phyloP scores from a whole-genome alignment of 2,329 filamentous ascomycete genomes.

The Aspergillus neotritici region DNA sequence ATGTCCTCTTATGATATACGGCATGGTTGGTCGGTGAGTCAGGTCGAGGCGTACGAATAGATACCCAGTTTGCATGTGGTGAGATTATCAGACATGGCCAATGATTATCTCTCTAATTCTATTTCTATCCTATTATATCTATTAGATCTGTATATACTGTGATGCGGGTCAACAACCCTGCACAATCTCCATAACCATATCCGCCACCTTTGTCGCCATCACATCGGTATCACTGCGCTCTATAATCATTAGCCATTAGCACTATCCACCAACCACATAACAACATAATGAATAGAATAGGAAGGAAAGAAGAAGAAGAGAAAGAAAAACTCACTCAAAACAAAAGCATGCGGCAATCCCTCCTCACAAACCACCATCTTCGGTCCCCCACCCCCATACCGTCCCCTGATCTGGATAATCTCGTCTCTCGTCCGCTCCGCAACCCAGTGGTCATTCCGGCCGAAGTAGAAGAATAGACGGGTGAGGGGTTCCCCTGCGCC shows the following conservation, averaged over 20 bases:
- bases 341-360: conserved; percentile 56
- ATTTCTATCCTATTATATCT: not conserved
- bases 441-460: conserved; percentile 57
- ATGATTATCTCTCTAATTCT: no score
- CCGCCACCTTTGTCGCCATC: conserved; percentile 48
- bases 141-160: not conserved
- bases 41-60: no score
- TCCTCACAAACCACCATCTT: conserved; percentile 52
- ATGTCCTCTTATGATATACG: conserved; percentile 4
- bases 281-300: not conserved
- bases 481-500: conserved; percentile 30
- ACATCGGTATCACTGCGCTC: conserved; percentile 34
- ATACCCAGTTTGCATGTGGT: no score
- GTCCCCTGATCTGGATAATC: conserved; percentile 44
- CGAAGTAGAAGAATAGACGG: conserved; percentile 55
- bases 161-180: not conserved
- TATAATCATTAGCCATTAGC: conserved; percentile 13
- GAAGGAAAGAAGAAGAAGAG: not conserved
- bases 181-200: conserved; percentile 44
- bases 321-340: conserved; percentile 42
- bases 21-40: not conserved
- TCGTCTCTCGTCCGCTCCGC: conserved; percentile 53
- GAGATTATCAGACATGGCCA: no score
- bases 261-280: not conserved
- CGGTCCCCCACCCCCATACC: conserved; percentile 32